phyloP scores from a whole-genome alignment of 2,329 filamentous ascomycete genomes.

The Pyrenophora graminea region DNA sequence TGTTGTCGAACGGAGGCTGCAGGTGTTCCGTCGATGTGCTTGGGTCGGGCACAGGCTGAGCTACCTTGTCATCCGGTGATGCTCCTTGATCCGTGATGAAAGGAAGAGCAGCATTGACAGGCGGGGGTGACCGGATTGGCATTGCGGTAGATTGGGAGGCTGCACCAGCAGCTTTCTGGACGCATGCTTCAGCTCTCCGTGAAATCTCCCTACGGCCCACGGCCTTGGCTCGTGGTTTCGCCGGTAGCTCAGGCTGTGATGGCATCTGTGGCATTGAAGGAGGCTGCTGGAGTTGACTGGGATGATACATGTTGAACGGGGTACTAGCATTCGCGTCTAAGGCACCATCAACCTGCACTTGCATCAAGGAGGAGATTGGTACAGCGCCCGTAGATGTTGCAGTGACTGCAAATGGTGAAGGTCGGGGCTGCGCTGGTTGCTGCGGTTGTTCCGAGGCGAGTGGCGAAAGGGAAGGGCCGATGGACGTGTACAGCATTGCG shows the following conservation, averaged over 20 bases:
- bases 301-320: conserved; percentile 34
- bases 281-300: conserved; percentile 27
- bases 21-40: conserved; percentile 19
- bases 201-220: conserved; percentile 64
- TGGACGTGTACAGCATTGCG: conserved; percentile 71
- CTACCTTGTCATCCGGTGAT: conserved; percentile 31
- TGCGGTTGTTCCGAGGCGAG: conserved; percentile 51
- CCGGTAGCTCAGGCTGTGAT: conserved; percentile 25
- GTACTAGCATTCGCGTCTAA: conserved; percentile 19
- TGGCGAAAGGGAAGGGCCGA: conserved; percentile 63
- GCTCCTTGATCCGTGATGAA: conserved; percentile 11
- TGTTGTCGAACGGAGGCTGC: conserved; percentile 23
- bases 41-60: conserved; percentile 2
- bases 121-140: conserved; percentile 41
- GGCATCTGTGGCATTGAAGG: conserved; percentile 19
- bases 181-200: conserved; percentile 62
- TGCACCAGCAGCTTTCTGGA: conserved; percentile 47
- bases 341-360: conserved; percentile 39
- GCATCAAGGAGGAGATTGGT: conserved; percentile 39
- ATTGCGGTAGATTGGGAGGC: conserved; percentile 33
- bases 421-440: conserved; percentile 16
- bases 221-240: conserved; percentile 55
- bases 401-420: conserved; percentile 6
- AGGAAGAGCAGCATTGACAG: conserved; percentile 21
- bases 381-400: conserved; percentile 22